Base-by-base conservation (phyloP, 495 filamentous ascomycete genomes). In the Penicillium malachiteum region DNA sequence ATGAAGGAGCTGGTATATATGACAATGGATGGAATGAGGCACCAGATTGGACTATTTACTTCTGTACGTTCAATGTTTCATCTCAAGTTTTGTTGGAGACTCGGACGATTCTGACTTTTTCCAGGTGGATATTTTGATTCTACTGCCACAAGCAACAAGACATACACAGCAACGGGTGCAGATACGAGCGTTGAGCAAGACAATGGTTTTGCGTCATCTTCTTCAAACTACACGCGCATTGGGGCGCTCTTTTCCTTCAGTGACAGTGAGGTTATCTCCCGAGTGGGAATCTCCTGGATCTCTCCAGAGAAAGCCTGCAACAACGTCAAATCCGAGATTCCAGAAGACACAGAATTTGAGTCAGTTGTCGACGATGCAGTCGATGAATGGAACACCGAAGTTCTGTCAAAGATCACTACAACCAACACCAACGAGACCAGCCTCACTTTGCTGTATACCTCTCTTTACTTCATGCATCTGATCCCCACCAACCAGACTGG, bases 241-340 rank as follows among this genome's bases (percentile, higher is more conserved):
- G 74, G 71, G 11, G 67, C 53, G 3, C 34, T 75, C 0, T 77
- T 71, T 51, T 65, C 73, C 3, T 75, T 75, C 52, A 44, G 55
- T 7, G 58, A 71, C 4, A 50, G 48, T 21, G 55, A 67, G 30
- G 73, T 91, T 5, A 78, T 71, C 7, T 89, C 86, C 8, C 77
- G 83, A 9, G 87, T 91, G 5, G 87, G 87, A 1, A 83, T 90
- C 21, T 90, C 86, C 11, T 89, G 84, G 70, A 82, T 90, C 9
- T 89, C 86, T 8, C 59, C 76, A 0, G 70, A 70, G n/a, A 78
- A 84, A 54, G 87, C 87, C 7, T 89, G 87, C 63, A 42, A 65
- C 11, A 82, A 84, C 55, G 75, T 86, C 12, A 64, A 84, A 10
- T 52, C 58, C 5, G 83, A 91, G 62, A 87, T 90, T 37, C 83